Conservation (phyloP, 148 eudicot genomes). For the Vaccinium myrtillus region DNA sequence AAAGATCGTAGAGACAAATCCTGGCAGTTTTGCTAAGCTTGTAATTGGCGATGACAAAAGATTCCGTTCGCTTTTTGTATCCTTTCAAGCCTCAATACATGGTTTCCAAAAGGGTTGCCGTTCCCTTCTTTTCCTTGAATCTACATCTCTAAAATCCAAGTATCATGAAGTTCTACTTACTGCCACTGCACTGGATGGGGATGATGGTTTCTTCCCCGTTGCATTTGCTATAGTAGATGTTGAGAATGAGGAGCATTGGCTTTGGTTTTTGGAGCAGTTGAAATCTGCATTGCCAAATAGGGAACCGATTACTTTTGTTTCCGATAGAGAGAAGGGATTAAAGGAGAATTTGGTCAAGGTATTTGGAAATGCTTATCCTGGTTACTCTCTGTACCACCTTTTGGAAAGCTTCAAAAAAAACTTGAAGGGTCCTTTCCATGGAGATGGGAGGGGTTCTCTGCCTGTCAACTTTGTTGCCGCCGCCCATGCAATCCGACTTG, state of each 20-base stretch:
- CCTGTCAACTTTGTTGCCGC: conserved; percentile 44
- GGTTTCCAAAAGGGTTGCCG: conserved; percentile 48
- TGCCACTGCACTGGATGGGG: conserved; percentile 50
- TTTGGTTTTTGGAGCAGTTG: conserved; percentile 49
- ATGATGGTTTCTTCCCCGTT: conserved; percentile 55
- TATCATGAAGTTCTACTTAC: conserved; percentile 47
- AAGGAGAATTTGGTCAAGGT: conserved; percentile 32
- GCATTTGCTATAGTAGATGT: conserved; percentile 50
- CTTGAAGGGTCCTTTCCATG: conserved; percentile 48
- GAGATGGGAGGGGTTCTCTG: conserved; percentile 46
- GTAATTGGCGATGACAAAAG: conserved; percentile 35
- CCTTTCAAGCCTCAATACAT: conserved; percentile 34
- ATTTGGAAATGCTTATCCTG: conserved; percentile 39
- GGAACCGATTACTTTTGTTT: conserved; percentile 43
- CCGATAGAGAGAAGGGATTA: conserved; percentile 45
- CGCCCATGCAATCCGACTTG: conserved; percentile 43
- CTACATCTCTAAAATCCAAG: conserved; percentile 41
- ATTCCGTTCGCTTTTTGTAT: conserved; percentile 40
- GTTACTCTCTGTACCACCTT: conserved; percentile 56
- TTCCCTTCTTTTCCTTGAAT: conserved; percentile 53
- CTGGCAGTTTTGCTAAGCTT: conserved; percentile 40
- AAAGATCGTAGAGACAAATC: conserved; percentile 40
- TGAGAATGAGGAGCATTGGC: conserved; percentile 44
- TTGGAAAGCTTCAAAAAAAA: conserved; percentile 48
- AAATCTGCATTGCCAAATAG: conserved; percentile 38